Conservation (phyloP, 805 yeast species). For the Kuraishia piskuri region DNA sequence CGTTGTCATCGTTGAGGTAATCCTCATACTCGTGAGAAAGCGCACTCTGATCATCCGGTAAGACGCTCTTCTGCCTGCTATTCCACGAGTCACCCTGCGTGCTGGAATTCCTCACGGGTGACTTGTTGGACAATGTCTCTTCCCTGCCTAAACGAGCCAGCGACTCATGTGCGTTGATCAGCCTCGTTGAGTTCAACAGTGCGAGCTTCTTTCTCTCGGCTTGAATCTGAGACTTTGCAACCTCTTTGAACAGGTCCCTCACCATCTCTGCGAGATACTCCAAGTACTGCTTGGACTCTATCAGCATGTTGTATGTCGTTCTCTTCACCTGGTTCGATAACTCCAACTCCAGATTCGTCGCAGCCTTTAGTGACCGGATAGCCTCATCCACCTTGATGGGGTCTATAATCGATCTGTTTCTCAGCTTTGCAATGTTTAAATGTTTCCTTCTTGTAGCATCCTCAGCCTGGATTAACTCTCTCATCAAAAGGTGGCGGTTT, state of each 20-base stretch:
- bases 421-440: slow-evolving; percentile 60
- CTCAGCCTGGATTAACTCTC: slow-evolving; percentile 79
- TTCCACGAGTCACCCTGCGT: slow-evolving; percentile 22
- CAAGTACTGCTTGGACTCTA: slow-evolving; percentile 58
- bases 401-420: slow-evolving; percentile 65
- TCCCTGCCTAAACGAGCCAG: slow-evolving; percentile 75
- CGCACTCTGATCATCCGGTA: slow-evolving; percentile 7
- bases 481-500: slow-evolving; percentile 85
- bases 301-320: slow-evolving; percentile 77
- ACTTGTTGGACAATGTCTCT: slow-evolving; percentile 1
- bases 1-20: slow-evolving; percentile 3
- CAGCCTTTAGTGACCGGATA: slow-evolving; percentile 66
- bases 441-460: slow-evolving; percentile 63
- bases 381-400: slow-evolving; percentile 91
- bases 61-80: slow-evolving; percentile 20
- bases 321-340: slow-evolving; percentile 71
- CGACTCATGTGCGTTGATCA: slow-evolving; percentile 22
- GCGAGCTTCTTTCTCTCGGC: slow-evolving; percentile 76
- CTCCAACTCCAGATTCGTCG: slow-evolving; percentile 67
- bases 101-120: slow-evolving; percentile 5
- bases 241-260: slow-evolving; percentile 43
- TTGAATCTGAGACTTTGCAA: slow-evolving; percentile 66
- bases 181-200: slow-evolving; percentile 53
- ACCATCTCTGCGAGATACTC: slow-evolving; percentile 49
- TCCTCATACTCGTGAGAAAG: slow-evolving; percentile 2